Evolutionary conservation across 306 rosid species (phyloP).

Genomic region (Dryas octopetala): DNA sequence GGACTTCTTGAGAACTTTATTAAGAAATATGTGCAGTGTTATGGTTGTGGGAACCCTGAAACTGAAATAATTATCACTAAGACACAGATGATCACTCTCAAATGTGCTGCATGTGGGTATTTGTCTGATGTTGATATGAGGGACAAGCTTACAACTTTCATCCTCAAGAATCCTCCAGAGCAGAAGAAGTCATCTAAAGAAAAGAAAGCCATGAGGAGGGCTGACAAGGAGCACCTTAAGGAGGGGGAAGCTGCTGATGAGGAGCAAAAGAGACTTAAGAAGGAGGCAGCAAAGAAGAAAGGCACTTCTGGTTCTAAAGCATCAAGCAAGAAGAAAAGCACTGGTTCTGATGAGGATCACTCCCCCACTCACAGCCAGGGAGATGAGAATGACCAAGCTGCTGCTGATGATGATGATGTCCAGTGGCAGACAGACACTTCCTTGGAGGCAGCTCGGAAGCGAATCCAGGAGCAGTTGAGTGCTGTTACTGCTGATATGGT

Average conservation of each 20-base stretch:
- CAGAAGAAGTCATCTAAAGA: constrained; percentile 67
- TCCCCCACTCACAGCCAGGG: constrained; percentile 53
- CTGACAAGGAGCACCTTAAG: constrained; percentile 76
- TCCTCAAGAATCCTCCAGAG: constrained; percentile 77
- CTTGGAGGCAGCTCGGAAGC: constrained; percentile 60
- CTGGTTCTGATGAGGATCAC: constrained; percentile 68
- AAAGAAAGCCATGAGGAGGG: constrained; percentile 83
- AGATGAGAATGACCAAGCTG: constrained; percentile 49
- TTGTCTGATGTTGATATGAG: constrained; percentile 83
- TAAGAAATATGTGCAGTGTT: constrained; percentile 81
- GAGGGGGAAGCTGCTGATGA: constrained; percentile 80
- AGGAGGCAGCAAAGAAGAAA: constrained; percentile 61
- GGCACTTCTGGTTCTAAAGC: constrained; percentile 43
- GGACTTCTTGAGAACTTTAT: constrained; percentile 78
- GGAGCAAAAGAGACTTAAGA: constrained; percentile 61
- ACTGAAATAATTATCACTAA: constrained; percentile 70
- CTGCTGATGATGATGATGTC: constrained; percentile 45
- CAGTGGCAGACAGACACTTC: constrained; percentile 83
- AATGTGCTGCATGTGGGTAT: constrained; percentile 85
- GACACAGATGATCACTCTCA: constrained; percentile 68
- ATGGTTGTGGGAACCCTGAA: constrained; percentile 82
- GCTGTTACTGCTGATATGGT: constrained; percentile 78
- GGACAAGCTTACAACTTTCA: constrained; percentile 75
- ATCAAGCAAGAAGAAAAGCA: constrained; percentile 48
- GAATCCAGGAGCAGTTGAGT: constrained; percentile 77